Base-by-base conservation (phyloP, 2,329 filamentous ascomycete genomes). In the Neofusicoccum ribis region DNA sequence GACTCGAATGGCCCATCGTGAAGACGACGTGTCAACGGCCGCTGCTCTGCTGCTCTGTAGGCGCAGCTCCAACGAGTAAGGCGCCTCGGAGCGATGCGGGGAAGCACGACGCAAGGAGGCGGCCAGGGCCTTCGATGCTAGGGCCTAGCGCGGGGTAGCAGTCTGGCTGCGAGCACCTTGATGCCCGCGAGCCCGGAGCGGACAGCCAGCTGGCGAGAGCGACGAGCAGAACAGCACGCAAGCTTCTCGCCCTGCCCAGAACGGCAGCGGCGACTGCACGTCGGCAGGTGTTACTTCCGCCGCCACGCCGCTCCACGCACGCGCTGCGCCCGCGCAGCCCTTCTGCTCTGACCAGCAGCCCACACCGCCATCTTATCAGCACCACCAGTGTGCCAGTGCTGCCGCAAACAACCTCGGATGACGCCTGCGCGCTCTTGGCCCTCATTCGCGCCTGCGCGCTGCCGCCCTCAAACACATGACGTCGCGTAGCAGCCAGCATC, bases 31-130 rank as follows among this genome's bases (percentile, higher is more conserved):
- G 56, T 47, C 56, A 60, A 46, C 27, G 56, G n/a, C 27, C 15
- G n/a, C 56, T 27, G 56, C 56, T 41, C 47, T 44, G 56, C 41
- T 60, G 56, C 43, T 60, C 56, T 60, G 56, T 60, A 47, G 56
- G 56, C 56, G 56, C 43, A 47, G 56, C 56, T 60, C 56, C 56
- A 60, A 60, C 56, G 43, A 60, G 56, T 60, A 36, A 60, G 56
- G 56, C 56, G 41, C 41, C 17, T 37, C 43, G 56, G 56, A 37
- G 27, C 17, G n/a, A 62, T 62, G 59, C 59, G 59, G 59, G 59
- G 59, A 62, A 62, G 43, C 41, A 37, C 39, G 54, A 59, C 56
- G 56, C 56, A 60, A 60, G 56, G 56, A 60, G 56, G 23, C 23
- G 52, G n/a, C 27, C 54, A 31, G 52, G 51, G 50, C 31, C 49